Conservation (phyloP, 305 asterid genomes). For the Plantago rigida region DNA sequence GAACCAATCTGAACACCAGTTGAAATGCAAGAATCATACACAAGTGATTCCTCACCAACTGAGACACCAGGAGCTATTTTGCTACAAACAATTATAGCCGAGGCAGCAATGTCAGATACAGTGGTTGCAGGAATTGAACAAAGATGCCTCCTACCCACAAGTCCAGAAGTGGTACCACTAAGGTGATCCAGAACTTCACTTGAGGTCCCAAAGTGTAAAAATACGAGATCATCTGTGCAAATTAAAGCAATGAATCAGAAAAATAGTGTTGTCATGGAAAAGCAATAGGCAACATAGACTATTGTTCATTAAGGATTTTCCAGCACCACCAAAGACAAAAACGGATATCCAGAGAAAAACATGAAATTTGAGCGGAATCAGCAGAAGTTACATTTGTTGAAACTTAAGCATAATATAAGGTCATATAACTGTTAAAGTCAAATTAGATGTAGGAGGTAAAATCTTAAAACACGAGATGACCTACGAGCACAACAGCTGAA, state of each 20-base stretch:
- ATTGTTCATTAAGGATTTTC: conserved; percentile 6
- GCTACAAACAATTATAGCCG: conserved; percentile 78
- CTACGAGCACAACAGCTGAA: conserved; percentile 90
- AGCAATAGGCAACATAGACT: conserved; percentile 5
- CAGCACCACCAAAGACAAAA: background rate
- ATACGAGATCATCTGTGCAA: conserved; percentile 65
- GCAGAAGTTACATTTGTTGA: background rate
- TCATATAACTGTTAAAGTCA: conserved; percentile 24
- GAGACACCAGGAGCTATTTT: conserved; percentile 76
- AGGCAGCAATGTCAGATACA: conserved; percentile 76
- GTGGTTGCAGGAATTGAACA: conserved; percentile 90
- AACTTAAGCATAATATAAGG: conserved; percentile 21
- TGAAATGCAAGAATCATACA: conserved; percentile 71
- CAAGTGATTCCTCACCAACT: conserved; percentile 81
- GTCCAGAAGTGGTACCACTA: conserved; percentile 64
- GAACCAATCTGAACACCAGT: conserved; percentile 79
- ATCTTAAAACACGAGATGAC: conserved; percentile 36
- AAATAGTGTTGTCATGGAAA: conserved; percentile 20
- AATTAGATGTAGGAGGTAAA: conserved; percentile 20
- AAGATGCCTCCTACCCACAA: conserved; percentile 87
- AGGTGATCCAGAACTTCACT: conserved; percentile 93
- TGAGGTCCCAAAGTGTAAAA: conserved; percentile 94
- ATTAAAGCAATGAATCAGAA: conserved; percentile 12
- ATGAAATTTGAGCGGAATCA: background rate
- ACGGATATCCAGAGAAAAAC: background rate